Conservation (phyloP, 345 rosid genomes). For the Acer negundo region DNA sequence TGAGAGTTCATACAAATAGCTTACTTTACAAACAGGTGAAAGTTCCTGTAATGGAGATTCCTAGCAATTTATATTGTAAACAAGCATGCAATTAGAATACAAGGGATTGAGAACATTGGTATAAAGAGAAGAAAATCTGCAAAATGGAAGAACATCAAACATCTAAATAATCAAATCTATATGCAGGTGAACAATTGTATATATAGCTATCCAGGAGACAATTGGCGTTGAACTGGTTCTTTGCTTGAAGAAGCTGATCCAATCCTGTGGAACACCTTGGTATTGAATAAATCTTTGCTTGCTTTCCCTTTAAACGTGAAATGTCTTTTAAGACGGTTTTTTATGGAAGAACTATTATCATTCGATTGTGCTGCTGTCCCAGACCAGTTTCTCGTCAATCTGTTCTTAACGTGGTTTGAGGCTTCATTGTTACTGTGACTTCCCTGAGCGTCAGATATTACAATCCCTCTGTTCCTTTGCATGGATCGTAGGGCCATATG, state of each 20-base stretch:
- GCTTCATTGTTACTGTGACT: slow-evolving; percentile 28
- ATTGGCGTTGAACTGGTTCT: slow-evolving; percentile 21
- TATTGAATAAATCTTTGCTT: slow-evolving; percentile 32
- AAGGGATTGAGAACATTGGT: slow-evolving; percentile 3
- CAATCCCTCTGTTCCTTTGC: slow-evolving; percentile 51
- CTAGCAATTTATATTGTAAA: slow-evolving; percentile 5
- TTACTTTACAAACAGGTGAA: not conserved
- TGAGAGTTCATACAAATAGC: not conserved
- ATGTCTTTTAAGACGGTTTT: slow-evolving; percentile 50
- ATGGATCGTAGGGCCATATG: slow-evolving; percentile 64
- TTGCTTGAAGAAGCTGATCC: slow-evolving; percentile 35
- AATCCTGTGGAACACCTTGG: slow-evolving; percentile 33
- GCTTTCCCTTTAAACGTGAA: slow-evolving; percentile 37
- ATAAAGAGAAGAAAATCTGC: slow-evolving; percentile 2
- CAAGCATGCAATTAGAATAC: slow-evolving; percentile 6
- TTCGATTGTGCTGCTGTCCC: slow-evolving; percentile 20
- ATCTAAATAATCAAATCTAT: slow-evolving; percentile 19
- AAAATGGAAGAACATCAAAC: slow-evolving; percentile 18
- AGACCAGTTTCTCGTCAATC: slow-evolving; percentile 45
- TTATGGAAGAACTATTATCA: slow-evolving; percentile 44
- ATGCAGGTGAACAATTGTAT: slow-evolving; percentile 26
- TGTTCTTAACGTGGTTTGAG: slow-evolving; percentile 35
- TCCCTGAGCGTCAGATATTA: slow-evolving; percentile 44
- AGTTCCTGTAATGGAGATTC: not conserved
- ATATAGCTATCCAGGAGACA: slow-evolving; percentile 27